A percentile compares a stretch with the other conserved stretches of the same genome.
These are phyloP conservation scores for Hibiscus trionum DNA, from an alignment of 345 rosid genomes.

Conservation along the genomic window DNA sequence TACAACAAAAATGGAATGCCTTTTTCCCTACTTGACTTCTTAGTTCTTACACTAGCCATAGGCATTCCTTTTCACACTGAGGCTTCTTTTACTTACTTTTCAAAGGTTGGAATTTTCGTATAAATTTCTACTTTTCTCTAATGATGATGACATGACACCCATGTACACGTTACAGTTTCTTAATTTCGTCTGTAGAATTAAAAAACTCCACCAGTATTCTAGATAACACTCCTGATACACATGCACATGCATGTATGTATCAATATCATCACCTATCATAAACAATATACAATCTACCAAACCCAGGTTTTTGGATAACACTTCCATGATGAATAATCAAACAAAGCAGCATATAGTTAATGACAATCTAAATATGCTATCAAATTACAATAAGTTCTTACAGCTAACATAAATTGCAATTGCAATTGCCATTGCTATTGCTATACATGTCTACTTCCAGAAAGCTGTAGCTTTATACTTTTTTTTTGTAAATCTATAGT, in stretches of 20 bases:
- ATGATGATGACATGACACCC: background rate
- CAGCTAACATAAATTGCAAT: conserved; percentile 5
- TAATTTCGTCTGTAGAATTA: no score
- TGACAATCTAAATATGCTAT: conserved; percentile 1
- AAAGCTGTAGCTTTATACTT: conserved; percentile 12
- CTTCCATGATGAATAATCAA: background rate
- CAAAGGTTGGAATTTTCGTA: background rate
- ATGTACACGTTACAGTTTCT: no score
- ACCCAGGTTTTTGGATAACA: background rate
- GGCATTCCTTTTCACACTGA: background rate
- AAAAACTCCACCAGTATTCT: no score
- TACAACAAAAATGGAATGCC: background rate
- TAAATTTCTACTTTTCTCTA: background rate
- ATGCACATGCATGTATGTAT: no score
- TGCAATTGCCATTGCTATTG: background rate
- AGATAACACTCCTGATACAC: no score
- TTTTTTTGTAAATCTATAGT: conserved; percentile 19
- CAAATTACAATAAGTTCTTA: background rate
- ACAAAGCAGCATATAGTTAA: background rate
- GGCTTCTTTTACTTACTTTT: background rate
- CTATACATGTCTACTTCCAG: conserved; percentile 13
- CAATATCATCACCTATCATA: background rate
- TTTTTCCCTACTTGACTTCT: background rate
- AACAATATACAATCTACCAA: background rate
- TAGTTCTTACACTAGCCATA: background rate